Base-by-base conservation (phyloP, 2,329 filamentous ascomycete genomes). In the Didymella pomorum region DNA sequence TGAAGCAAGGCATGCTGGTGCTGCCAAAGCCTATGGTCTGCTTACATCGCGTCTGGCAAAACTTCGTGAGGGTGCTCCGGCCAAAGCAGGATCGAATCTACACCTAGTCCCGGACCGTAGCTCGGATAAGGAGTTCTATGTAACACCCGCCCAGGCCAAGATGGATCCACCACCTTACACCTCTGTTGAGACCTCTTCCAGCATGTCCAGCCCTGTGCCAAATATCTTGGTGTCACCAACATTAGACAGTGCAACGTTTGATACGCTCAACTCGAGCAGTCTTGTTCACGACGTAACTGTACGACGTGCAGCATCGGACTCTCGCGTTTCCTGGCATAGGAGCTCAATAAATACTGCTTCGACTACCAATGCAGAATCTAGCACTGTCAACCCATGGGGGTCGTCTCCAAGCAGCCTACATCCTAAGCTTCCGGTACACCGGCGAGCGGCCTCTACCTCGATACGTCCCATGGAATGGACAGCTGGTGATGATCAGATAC, bases 271-370 rank as follows among this genome's bases (percentile, higher is more conserved):
- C 9, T 11, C 35, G 8, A 35, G 18, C 14, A 31, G 12, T 25
- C 1, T n/a, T 28, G 35, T n/a, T 8, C 21, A 43, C 0, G 21
- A 16, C 14, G 26, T 44, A 12, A 35, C 49, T 44, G 29, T 58
- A 18, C 35, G 55, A 18, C 44, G 55, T 44, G 44, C 49, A 31
- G 49, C 49, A 20, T 58, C 55, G 11, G 55, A 57, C 35, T 57
- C 55, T n/a, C 37, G 31, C 10, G 28, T 48, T 31, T 44, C 49
- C 8, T 37, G 26, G 26, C 39, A 58, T 25, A 53, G 39, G 37
- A 35, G 2, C 9, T 25, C 43, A 20, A 25, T 2, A 4, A 39
- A 29, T 3, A 2, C n/a, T 12, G 10, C n/a, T 8, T 8, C 3
- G 14, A 26, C 6, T 2, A 29, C 6, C 2, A 9, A 14, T 20